Conservation (phyloP, 495 filamentous ascomycete species). For the Penicillium verhagenii region DNA sequence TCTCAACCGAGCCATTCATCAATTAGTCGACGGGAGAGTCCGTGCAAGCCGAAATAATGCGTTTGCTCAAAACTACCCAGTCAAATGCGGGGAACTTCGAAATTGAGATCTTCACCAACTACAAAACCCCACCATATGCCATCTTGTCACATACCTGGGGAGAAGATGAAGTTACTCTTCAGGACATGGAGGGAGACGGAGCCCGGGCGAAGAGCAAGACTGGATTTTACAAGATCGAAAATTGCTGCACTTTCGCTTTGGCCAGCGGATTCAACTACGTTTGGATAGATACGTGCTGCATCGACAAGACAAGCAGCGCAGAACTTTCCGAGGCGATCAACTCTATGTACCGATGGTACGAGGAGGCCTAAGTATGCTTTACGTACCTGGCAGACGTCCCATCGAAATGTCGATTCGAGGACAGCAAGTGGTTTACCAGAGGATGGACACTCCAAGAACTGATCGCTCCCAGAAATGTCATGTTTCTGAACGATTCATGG, state of each 20-base stretch:
- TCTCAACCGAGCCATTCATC: too few relatives aligned
- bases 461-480: neutral
- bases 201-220: neutral
- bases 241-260: neutral
- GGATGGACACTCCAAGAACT: neutral
- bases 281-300: neutral
- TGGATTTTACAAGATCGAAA: neutral
- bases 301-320: neutral
- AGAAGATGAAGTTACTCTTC: neutral
- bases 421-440: neutral
- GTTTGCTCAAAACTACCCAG: too few relatives aligned
- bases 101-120: too few relatives aligned
- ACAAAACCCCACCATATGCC: neutral
- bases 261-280: constrained; percentile 36
- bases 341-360: neutral
- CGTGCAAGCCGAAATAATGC: too few relatives aligned
- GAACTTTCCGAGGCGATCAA: neutral
- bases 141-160: neutral
- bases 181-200: neutral
- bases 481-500: too few relatives aligned
- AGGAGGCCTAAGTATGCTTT: neutral
- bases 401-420: neutral
- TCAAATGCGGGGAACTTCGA: too few relatives aligned
- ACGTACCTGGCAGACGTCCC: neutral
- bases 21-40: too few relatives aligned